phyloP scores from a whole-genome alignment of 495 filamentous ascomycete species.

The Tuber microsphaerosporum region DNA sequence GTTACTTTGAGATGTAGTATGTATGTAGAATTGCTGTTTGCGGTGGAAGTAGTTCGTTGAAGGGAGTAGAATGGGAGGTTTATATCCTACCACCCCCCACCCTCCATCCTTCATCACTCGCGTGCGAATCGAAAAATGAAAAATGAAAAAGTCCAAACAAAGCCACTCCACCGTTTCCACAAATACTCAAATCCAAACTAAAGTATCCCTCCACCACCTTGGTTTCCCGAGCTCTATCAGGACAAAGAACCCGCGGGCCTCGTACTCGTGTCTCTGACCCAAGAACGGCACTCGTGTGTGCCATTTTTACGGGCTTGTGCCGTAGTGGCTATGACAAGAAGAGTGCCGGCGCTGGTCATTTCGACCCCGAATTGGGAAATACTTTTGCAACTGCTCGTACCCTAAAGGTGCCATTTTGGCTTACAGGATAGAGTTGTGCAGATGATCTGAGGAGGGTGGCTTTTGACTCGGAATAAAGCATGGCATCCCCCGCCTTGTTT shows the following conservation, averaged over 20 bases:
- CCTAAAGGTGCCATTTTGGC: neutral
- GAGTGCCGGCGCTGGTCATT: too few relatives aligned
- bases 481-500: neutral
- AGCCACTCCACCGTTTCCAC: neutral
- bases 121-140: too few relatives aligned
- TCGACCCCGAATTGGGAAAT: neutral
- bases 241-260: neutral
- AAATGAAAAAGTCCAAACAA: neutral
- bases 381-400: neutral
- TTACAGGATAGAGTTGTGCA: neutral
- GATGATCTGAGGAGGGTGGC: neutral
- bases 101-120: neutral
- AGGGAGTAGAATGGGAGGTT: neutral
- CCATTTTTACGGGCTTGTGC: too few relatives aligned
- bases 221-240: neutral
- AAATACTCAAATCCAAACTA: neutral
- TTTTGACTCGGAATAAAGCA: neutral
- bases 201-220: neutral
- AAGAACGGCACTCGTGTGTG: neutral
- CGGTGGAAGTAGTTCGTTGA: neutral
- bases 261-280: neutral
- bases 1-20: neutral
- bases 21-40: neutral
- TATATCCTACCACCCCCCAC: neutral
- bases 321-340: too few relatives aligned